Conservation (phyloP, 805 yeast genomes). For the Candida fluviatilis region DNA sequence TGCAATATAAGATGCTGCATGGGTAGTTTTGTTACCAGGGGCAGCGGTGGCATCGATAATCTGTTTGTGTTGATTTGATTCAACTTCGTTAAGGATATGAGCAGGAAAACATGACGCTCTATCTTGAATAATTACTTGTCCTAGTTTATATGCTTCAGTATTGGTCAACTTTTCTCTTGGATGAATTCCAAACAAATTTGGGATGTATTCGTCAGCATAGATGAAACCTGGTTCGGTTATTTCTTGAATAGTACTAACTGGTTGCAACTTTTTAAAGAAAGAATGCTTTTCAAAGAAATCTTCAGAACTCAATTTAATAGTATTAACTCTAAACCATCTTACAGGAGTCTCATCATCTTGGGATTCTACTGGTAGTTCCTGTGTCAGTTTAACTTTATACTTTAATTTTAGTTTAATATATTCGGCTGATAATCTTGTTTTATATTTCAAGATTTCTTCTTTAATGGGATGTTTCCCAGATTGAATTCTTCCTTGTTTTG, state of each 20-base stretch:
- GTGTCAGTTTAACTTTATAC: conserved; percentile 55
- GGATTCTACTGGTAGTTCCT: conserved; percentile 34
- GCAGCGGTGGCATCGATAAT: conserved; percentile 96
- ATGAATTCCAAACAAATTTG: conserved; percentile 76
- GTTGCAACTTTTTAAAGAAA: conserved; percentile 39
- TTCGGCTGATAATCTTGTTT: conserved; percentile 80
- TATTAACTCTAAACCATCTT: conserved; percentile 76
- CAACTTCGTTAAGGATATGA: conserved; percentile 56
- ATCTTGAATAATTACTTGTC: conserved; percentile 87
- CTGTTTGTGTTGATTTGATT: conserved; percentile 47
- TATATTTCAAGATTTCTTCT: conserved; percentile 72
- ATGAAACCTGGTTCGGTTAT: conserved; percentile 48
- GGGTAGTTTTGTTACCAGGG: conserved; percentile 97
- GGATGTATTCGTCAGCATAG: conserved; percentile 70
- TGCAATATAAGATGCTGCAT: conserved; percentile 63
- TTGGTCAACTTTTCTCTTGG: conserved; percentile 69
- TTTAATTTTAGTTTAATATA: conserved; percentile 71
- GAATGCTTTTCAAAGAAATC: conserved; percentile 33
- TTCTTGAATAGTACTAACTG: conserved; percentile 40
- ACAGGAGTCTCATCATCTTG: conserved; percentile 63
- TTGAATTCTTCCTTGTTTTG: conserved; percentile 76
- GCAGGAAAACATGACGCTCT: conserved; percentile 98
- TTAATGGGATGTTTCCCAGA: conserved; percentile 86
- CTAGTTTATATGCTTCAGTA: conserved; percentile 65
- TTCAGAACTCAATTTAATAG: conserved; percentile 45